Evolutionary conservation across 1,139 yeast species (phyloP), one percentile per base, ranked within the genome.

Genomic region (Hemisphaericaspora lyxosophila): DNA sequence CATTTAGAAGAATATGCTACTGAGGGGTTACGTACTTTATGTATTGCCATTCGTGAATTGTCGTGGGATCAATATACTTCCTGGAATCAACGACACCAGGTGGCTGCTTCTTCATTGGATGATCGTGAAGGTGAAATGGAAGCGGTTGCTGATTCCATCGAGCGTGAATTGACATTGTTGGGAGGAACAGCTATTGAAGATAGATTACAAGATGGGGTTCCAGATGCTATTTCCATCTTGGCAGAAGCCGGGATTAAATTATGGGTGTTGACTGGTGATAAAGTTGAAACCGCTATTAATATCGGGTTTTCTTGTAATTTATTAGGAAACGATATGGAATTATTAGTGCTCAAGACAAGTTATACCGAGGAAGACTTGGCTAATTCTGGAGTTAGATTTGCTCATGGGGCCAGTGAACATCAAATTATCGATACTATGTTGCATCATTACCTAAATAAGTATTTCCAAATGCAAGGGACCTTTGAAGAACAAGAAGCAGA

Each of bases 401-500:
- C 66, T 40, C 65, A 71, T 24, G 55, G 59, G 24, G 64, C 50
- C 7, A 41, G 51, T 6, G 61, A 53, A 35, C 44, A 50, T 6
- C 46, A 50, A 25, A 37, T 79, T 38, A 82, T 85, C 4, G 79
- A 75, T 36, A 66, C 64, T 13, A 66, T 85, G 46, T 67, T 90
- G 40, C 66, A 73, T 8, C 78, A 75, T 49, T 85, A 83, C 51
- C 66, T 89, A 51, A 57, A 67, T 22, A 78, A 76, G 22, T 72
- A 80, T 47, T 88, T 89, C 54, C 67, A 72, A 31, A 68, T 85
- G 75, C 58, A 64, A 7, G 96, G 95, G 3, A 69, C 85, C 1
- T 39, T 51, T 17, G 80, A 70, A 36, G 88, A 80, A 43, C 60
- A 83, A 36, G 78, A 70, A 33, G 67, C 54, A 2, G 96, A 96